Base-by-base conservation (phyloP, 495 filamentous ascomycete genomes). In the Penicillium bialowiezense region DNA sequence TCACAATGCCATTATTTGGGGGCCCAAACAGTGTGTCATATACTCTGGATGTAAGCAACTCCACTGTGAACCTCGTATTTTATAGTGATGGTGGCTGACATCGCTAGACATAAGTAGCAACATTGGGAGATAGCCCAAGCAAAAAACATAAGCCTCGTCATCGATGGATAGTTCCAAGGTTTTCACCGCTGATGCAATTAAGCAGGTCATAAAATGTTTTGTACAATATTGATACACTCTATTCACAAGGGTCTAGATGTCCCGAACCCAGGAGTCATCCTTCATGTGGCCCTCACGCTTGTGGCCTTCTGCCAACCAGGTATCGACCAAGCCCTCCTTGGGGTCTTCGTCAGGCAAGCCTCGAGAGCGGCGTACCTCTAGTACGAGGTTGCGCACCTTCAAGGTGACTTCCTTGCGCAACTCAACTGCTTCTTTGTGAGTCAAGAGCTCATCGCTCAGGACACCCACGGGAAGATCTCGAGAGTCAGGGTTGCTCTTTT, bases 311-410 rank as follows among this genome's bases (percentile, higher is more conserved):
- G 65, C 61, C 13, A 67, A 65, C 70, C 82, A 89, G 2, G 83
- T 88, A 60, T 87, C 85, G 13, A 76, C 82, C 15, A 82, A 66
- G 6, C 80, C 75, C 1, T 73, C 76, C 59, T 86, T 84, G 0
- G 83, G 80, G 64, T 96, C 88, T 52, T 96, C 88, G 44, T 96
- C 91, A 0, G 84, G 76, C 28, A 84, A 83, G 1, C 88, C 91
- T 46, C 87, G 63, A 21, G 75, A 71, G 44, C 75, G 74, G 52
- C 92, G 73, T 7, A 97, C 78, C 49, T 88, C 87, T 19, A 92
- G 57, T 0, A 98, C 88, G 55, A 90, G 86, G 36, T 84, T 78
- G 26, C 93, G 72, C 18, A 97, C 81, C 49, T 86, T 76, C 63
- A 78, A 70, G 18, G 93, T 88, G 26, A 89, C 86, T 67, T 97